These are phyloP conservation scores for Puya raimondii DNA, from an alignment of 176 grass and related monocot species.

Conservation along the genomic window DNA sequence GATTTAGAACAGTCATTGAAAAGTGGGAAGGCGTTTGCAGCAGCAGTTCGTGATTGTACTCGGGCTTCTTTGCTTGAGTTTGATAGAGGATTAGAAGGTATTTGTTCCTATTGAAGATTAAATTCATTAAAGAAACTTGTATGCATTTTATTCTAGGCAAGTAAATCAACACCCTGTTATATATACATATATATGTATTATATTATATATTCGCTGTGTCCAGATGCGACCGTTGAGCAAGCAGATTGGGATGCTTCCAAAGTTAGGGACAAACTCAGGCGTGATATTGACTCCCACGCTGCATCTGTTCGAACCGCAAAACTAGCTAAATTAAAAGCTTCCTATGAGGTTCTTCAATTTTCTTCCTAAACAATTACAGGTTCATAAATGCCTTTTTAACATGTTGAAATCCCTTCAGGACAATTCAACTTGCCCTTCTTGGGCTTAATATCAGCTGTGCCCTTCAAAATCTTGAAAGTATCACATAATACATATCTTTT, in stretches of 20 bases:
- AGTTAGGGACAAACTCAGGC: constrained; percentile 49
- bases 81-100: constrained; percentile 54
- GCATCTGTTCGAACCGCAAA: constrained; percentile 32
- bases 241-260: constrained; percentile 52
- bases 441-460: no score
- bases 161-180: not conserved
- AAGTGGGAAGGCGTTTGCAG: constrained; percentile 40
- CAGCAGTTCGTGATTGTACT: constrained; percentile 41
- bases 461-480: no score
- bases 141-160: not conserved
- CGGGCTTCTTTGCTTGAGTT: constrained; percentile 42
- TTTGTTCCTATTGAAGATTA: not conserved
- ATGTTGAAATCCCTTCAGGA: no score
- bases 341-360: constrained; percentile 51
- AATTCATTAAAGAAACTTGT: not conserved
- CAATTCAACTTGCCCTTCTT: no score
- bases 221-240: constrained; percentile 53
- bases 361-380: not conserved
- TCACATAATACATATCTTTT: no score
- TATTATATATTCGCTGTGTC: not conserved
- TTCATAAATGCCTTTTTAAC: not conserved
- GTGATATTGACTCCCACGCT: constrained; percentile 48
- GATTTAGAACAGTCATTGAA: constrained; percentile 54
- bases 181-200: not conserved
- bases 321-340: constrained; percentile 55